Conservation (phyloP, 768 basidiomycete species). For the Mycena chlorophos region DNA sequence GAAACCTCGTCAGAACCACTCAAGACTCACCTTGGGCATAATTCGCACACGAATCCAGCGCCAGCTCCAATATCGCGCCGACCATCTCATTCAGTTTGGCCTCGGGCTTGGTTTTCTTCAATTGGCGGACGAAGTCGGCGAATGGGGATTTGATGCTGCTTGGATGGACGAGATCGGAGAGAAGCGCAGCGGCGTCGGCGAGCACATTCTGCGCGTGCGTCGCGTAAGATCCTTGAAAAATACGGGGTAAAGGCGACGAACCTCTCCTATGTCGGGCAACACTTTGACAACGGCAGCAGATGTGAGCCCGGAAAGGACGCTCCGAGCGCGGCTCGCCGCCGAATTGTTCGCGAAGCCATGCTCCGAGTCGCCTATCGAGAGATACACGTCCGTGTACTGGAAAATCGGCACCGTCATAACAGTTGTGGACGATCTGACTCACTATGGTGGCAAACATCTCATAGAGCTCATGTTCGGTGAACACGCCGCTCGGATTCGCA, state of each 20-base stretch:
- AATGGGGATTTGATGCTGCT: too few relatives aligned
- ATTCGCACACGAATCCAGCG: not conserved
- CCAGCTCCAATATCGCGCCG: not conserved
- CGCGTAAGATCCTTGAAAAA: too few relatives aligned
- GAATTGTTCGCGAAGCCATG: constrained; percentile 33
- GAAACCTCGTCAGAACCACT: too few relatives aligned
- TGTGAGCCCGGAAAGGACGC: constrained; percentile 33
- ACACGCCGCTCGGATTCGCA: constrained; percentile 36
- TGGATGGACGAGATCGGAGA: too few relatives aligned
- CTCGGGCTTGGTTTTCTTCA: not conserved
- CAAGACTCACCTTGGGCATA: not conserved
- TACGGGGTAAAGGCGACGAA: not conserved
- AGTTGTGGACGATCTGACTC: not conserved
- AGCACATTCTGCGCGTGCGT: too few relatives aligned
- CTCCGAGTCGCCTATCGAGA: constrained; percentile 31
- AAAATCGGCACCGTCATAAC: not conserved
- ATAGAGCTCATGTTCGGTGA: constrained; percentile 43
- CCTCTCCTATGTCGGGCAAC: not conserved
- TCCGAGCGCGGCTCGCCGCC: constrained; percentile 30
- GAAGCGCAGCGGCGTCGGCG: too few relatives aligned
- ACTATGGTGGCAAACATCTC: constrained; percentile 36
- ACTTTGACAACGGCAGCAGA: constrained; percentile 31
- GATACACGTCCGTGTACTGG: not conserved
- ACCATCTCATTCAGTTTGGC: not conserved
- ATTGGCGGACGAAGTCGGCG: not conserved